A percentile compares a stretch with the other conserved stretches of the same genome.
These are phyloP conservation scores for Phytophthora pisi DNA, from an alignment of 352 stramenopile genomes.

Conservation along the genomic window DNA sequence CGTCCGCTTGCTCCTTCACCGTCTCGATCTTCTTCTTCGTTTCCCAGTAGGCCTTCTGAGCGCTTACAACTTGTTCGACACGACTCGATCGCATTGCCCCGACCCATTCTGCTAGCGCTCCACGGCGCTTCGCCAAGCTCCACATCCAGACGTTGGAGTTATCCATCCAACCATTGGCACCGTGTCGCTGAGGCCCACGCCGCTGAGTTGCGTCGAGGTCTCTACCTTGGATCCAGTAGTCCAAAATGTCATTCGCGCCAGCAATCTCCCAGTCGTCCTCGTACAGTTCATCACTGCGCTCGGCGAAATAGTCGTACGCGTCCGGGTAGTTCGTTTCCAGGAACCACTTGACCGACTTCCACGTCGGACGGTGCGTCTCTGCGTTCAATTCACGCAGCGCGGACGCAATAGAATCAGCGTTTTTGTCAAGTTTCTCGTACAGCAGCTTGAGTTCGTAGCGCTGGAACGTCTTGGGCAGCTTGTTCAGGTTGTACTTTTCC, in stretches of 20 bases:
- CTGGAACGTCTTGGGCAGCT: conserved; percentile 28
- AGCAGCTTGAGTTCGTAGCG: conserved; percentile 37
- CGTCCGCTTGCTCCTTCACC: conserved; percentile 36
- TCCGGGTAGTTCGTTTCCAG: conserved; percentile 37
- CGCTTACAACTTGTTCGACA: conserved; percentile 33
- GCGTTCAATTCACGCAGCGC: conserved; percentile 16
- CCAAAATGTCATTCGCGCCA: conserved; percentile 37
- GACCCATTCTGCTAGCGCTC: conserved; percentile 33
- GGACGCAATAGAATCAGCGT: conserved; percentile 26
- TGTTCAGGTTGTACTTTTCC: conserved; percentile 46
- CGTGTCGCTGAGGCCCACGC: background rate
- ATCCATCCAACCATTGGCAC: conserved; percentile 22
- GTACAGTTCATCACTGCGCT: conserved; percentile 28
- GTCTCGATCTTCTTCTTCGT: conserved; percentile 38
- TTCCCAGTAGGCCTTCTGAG: conserved; percentile 38
- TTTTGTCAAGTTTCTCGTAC: conserved; percentile 42
- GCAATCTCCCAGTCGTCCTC: conserved; percentile 42
- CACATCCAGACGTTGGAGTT: conserved; percentile 42
- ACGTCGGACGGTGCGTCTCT: conserved; percentile 29
- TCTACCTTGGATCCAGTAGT: conserved; percentile 47
- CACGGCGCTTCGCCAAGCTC: conserved; percentile 31
- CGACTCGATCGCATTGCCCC: conserved; percentile 13
- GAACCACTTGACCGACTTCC: conserved; percentile 40
- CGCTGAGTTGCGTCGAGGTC: conserved; percentile 19
- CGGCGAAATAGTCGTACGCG: conserved; percentile 38